Evolutionary conservation across 176 grass and related monocot species (phyloP).

Genomic region (Zoysia pacifica): DNA sequence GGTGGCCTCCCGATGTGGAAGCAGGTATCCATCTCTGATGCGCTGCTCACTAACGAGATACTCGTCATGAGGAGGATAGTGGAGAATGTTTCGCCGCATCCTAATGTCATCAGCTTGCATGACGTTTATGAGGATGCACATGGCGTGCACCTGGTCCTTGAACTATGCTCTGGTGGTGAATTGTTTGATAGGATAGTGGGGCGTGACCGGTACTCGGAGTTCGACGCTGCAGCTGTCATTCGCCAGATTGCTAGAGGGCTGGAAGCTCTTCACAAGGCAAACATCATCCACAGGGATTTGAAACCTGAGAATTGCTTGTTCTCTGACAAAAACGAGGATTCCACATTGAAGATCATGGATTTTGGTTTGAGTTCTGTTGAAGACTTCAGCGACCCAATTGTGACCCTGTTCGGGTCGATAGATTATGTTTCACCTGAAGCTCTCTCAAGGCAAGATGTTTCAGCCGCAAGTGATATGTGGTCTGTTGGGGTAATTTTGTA

Average conservation of each 20-base stretch:
- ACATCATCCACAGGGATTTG: constrained; percentile 62
- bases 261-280: constrained; percentile 61
- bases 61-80: constrained; percentile 78
- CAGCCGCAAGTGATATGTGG: constrained; percentile 74
- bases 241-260: constrained; percentile 61
- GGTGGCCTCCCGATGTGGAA: constrained; percentile 55
- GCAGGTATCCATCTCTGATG: constrained; percentile 69
- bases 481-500: constrained; percentile 78
- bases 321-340: constrained; percentile 43
- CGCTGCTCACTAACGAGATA: constrained; percentile 63
- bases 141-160: constrained; percentile 60
- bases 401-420: constrained; percentile 63
- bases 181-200: constrained; percentile 63
- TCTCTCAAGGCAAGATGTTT: constrained; percentile 54
- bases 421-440: constrained; percentile 82
- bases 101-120: constrained; percentile 60
- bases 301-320: constrained; percentile 79
- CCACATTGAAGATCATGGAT: constrained; percentile 71
- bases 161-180: constrained; percentile 67
- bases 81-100: constrained; percentile 62
- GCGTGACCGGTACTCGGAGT: constrained; percentile 52
- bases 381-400: constrained; percentile 61
- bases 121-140: constrained; percentile 62
- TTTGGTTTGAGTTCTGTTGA: constrained; percentile 74
- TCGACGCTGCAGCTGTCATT: constrained; percentile 50